Evolutionary conservation across 768 basidiomycete genomes (phyloP), one percentile per base, ranked within the genome.

Genomic region (Tylopilus vinaceipallidus): DNA sequence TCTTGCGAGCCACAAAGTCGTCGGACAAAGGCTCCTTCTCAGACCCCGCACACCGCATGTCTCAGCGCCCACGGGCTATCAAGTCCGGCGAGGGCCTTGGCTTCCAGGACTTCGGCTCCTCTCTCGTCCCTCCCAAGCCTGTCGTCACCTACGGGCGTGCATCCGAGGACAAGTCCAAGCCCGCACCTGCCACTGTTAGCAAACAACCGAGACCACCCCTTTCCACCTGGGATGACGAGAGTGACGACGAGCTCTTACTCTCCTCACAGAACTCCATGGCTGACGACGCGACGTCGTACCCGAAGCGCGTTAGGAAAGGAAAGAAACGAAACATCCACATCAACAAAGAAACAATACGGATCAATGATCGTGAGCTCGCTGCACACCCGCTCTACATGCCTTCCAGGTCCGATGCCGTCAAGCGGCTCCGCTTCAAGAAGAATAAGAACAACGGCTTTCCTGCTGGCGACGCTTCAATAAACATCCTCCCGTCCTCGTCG

Each of bases 391-490:
- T 53, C 26, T 70, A 23, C 35, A 59, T 47, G 38, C 66, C 59
- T 0, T 57, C 60, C 3, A 49, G 58, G 2, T 4, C 2, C 2
- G 6, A 19, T 10, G n/a, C 14, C 3, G 0, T 55, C 12, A 61
- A 57, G 53, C 1, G 0, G 0, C 40, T 69, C 20, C 55, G 72
- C 66, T 52, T 76, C 73, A 76, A 60, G 59, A 74, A 61, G 22
- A 73, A 37, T 37, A 62, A 29, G 27, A 29, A 66, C 49, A 59
- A 55, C 24, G 46, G 20, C 16, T 27, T 14, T 2, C 29, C 45
- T 47, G 11, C 37, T 23, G 27, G 4, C 2, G 52, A 59, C 9
- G 8, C 26, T 13, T 6, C 23, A 1, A 11, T 22, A 20, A 58
- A 61, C 4, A 22, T 12, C 3, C 54, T 49, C 6, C 60, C 67